Percentiles rank a stretch among this genome's conserved stretches.
Evolutionary conservation across 129 eudicot genomes (phyloP).

Genomic region (Centella asiatica): DNA sequence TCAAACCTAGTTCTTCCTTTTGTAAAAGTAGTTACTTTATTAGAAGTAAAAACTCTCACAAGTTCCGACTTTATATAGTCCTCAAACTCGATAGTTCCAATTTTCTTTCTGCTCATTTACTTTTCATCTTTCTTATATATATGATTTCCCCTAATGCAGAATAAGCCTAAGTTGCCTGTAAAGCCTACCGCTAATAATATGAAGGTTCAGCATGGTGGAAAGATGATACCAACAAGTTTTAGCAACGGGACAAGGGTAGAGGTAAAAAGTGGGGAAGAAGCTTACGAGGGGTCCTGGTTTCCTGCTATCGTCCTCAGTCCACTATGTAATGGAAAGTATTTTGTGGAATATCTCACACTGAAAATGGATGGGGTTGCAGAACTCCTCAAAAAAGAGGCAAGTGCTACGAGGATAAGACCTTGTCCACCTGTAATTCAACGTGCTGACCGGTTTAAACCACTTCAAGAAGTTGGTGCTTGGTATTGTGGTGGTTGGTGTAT

Average conservation of each 20-base stretch:
- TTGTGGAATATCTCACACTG: conserved; percentile 45
- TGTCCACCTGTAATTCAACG: conserved; percentile 36
- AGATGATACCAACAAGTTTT: conserved; percentile 12
- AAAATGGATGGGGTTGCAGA: conserved; percentile 18
- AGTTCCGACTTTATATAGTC: conserved; percentile 1
- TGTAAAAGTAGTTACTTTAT: neutral
- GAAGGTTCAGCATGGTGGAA: conserved; percentile 16
- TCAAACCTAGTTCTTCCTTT: neutral
- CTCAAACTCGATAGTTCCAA: neutral
- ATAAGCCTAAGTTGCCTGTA: conserved; percentile 18
- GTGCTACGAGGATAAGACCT: conserved; percentile 52
- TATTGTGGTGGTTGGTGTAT: conserved; percentile 55
- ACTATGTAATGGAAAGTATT: conserved; percentile 24
- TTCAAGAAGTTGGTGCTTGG: conserved; percentile 67
- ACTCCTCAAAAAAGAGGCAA: conserved; percentile 47
- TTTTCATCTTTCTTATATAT: neutral
- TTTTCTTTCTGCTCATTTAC: neutral
- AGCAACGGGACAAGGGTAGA: conserved; percentile 37
- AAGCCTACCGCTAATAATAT: conserved; percentile 26
- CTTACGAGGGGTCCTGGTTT: conserved; percentile 38
- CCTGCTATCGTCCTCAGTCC: conserved; percentile 38
- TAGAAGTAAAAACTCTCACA: neutral
- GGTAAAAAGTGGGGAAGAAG: conserved; percentile 39
- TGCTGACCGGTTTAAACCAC: conserved; percentile 20
- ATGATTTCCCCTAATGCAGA: conserved; percentile 31